phyloP scores from a whole-genome alignment of 2,329 filamentous ascomycete species.

The Coccinonectria pachysandricola region DNA sequence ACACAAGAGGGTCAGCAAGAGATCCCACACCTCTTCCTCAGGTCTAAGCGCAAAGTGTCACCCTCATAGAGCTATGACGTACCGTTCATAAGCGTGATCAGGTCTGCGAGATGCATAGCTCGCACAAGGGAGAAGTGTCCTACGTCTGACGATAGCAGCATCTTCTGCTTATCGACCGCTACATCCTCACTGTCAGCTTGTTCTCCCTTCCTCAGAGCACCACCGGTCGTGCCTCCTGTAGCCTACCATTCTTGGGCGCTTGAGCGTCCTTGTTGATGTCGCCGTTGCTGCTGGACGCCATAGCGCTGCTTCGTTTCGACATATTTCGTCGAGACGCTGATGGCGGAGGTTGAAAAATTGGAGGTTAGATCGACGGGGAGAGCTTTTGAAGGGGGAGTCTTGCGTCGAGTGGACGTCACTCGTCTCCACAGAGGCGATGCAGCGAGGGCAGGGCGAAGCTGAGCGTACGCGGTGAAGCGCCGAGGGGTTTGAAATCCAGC shows the following conservation, averaged over 20 bases:
- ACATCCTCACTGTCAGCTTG: slow-evolving; percentile 1
- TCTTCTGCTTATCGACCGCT: slow-evolving; percentile 68
- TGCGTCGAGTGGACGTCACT: no score
- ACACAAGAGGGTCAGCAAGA: no score
- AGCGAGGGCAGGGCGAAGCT: no score
- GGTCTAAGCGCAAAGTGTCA: no score
- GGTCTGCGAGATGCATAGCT: slow-evolving; percentile 68
- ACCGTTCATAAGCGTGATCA: slow-evolving; percentile 78
- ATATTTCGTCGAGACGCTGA: slow-evolving; percentile 29
- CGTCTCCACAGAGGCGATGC: no score
- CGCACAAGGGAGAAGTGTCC: slow-evolving; percentile 63
- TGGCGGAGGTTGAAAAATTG: no score
- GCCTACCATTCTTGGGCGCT: slow-evolving; percentile 26
- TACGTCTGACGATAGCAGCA: slow-evolving; percentile 56
- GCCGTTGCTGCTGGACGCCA: slow-evolving; percentile 19
- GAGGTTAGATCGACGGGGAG: no score
- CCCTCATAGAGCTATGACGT: slow-evolving; percentile 15
- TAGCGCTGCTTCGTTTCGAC: slow-evolving; percentile 50
- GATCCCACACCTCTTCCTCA: no score
- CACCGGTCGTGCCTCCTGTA: slow-evolving; percentile 11
- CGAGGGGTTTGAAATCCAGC: no score
- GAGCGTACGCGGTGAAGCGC: no score
- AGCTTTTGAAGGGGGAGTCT: no score
- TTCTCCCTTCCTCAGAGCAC: background rate
- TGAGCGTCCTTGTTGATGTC: slow-evolving; percentile 19